phyloP scores from a whole-genome alignment of 306 rosid genomes.

The Cajanus cajan region DNA sequence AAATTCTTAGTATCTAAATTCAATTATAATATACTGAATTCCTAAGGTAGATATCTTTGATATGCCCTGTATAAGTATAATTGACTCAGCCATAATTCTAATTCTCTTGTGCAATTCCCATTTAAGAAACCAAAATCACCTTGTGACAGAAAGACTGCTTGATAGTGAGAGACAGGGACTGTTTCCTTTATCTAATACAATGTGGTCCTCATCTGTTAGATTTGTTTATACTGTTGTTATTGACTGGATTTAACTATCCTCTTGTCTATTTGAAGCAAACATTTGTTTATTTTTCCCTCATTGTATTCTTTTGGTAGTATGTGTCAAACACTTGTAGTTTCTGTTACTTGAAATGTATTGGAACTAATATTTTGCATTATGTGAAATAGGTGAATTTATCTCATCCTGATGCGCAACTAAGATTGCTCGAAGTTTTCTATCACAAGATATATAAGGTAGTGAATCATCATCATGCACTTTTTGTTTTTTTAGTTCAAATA shows the following conservation, averaged over 20 bases:
- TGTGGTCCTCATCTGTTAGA: background rate
- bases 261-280: background rate
- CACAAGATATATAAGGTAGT: conserved; percentile 6
- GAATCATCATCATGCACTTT: background rate
- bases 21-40: background rate
- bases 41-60: background rate
- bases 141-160: background rate
- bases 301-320: background rate
- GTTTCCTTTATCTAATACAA: background rate
- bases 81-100: background rate
- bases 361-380: background rate
- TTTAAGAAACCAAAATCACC: background rate
- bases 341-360: background rate
- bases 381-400: background rate
- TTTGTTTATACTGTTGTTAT: background rate
- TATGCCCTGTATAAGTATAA: background rate
- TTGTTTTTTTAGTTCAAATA: background rate
- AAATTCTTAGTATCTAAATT: background rate
- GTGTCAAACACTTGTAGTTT: background rate
- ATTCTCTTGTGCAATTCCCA: background rate
- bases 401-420: background rate
- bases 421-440: background rate
- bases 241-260: background rate
- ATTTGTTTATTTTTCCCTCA: background rate
- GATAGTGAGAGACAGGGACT: background rate